phyloP scores from a whole-genome alignment of 23 red algal species.

The Gracilaria caudata region DNA sequence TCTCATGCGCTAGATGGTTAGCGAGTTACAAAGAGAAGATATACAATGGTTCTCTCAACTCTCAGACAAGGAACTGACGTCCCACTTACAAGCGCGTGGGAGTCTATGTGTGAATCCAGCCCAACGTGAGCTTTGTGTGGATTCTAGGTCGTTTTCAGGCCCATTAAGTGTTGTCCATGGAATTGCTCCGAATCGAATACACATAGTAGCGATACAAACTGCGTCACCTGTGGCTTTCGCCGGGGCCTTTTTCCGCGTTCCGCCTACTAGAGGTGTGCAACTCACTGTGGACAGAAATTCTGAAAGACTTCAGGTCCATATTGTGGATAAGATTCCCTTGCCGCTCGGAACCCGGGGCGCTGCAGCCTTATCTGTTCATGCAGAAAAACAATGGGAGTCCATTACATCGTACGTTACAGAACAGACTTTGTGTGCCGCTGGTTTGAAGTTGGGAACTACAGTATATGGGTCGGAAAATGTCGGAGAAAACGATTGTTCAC shows the following conservation, averaged over 20 bases:
- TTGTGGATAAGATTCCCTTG: background rate
- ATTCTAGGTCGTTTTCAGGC: conserved; percentile 14
- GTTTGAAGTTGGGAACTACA: conserved; percentile 15
- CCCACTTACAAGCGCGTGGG: conserved; percentile 11
- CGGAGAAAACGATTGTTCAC: conserved; percentile 1
- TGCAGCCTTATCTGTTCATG: background rate
- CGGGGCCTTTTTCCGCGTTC: background rate
- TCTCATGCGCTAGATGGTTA: background rate
- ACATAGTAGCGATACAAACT: background rate
- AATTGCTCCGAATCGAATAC: conserved; percentile 1
- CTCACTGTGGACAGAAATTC: background rate
- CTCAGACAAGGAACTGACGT: conserved; percentile 3
- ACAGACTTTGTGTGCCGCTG: background rate
- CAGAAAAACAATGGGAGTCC: conserved; percentile 13
- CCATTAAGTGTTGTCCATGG: background rate
- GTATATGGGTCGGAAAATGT: conserved; percentile 18
- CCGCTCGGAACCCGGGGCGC: conserved; percentile 1
- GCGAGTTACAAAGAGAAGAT: background rate
- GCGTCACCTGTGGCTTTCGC: background rate
- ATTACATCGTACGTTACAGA: conserved; percentile 17
- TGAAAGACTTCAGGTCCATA: background rate
- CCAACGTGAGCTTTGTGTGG: background rate
- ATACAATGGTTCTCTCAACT: conserved; percentile 14
- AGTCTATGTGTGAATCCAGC: conserved; percentile 2
- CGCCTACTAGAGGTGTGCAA: background rate